Evolutionary conservation across 1,284 basidiomycete species (phyloP).

Genomic region (Gymnopus androsaceus): DNA sequence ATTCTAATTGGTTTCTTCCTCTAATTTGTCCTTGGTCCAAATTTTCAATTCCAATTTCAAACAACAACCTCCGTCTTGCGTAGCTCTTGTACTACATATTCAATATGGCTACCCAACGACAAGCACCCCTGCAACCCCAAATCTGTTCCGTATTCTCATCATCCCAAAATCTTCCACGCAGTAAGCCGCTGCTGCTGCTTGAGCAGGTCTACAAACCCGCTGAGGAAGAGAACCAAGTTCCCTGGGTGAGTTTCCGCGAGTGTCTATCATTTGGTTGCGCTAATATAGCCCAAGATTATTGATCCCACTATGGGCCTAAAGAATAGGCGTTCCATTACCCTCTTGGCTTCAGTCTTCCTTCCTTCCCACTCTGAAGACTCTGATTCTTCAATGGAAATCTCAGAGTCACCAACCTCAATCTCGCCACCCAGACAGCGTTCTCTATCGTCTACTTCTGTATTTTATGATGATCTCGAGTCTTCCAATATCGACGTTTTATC

Average conservation of each 20-base stretch:
- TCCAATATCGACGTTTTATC: slow-evolving; percentile 9
- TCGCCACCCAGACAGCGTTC: too few relatives aligned
- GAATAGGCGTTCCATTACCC: neutral
- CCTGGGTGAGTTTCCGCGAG: too few relatives aligned
- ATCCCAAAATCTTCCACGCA: neutral
- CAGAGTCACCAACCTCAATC: too few relatives aligned
- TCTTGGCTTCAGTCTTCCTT: slow-evolving; percentile 1
- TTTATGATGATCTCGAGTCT: slow-evolving; percentile 7
- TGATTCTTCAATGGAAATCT: neutral
- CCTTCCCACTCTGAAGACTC: neutral
- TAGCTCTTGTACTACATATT: too few relatives aligned
- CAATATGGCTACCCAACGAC: neutral
- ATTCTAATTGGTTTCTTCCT: too few relatives aligned
- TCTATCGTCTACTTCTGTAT: slow-evolving; percentile 7
- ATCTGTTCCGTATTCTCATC: neutral
- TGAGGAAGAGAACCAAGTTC: too few relatives aligned
- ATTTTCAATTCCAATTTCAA: neutral
- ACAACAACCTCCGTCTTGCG: neutral
- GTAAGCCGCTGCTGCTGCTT: too few relatives aligned
- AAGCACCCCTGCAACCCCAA: too few relatives aligned
- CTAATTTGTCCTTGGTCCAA: neutral
- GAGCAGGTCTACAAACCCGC: too few relatives aligned
- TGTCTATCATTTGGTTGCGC: too few relatives aligned
- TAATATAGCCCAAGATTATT: neutral
- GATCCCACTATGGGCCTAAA: neutral